phyloP scores from a whole-genome alignment of 345 rosid genomes.

The Hypericum perforatum region DNA sequence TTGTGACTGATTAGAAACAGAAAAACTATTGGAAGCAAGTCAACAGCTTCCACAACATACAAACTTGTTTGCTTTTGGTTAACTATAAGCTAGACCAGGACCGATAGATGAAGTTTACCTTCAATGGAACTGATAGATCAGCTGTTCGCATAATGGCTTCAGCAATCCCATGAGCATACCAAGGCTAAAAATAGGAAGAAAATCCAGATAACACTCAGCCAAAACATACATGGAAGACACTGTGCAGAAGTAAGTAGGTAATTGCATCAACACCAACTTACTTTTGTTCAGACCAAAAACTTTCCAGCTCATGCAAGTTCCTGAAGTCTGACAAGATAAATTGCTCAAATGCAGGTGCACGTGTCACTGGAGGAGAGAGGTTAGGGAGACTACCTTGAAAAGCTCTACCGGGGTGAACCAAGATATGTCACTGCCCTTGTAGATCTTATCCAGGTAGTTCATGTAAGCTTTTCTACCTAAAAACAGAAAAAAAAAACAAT shows the following conservation, averaged over 20 bases:
- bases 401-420: conserved; percentile 99
- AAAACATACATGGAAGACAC: too few species aligned
- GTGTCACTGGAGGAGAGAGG: not conserved
- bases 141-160: conserved; percentile 91
- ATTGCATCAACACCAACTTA: too few species aligned
- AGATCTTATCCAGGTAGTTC: conserved; percentile 70
- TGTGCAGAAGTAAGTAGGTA: too few species aligned
- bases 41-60: too few species aligned
- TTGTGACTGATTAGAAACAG: too few species aligned
- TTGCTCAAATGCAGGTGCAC: not conserved
- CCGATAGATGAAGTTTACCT: conserved; percentile 55
- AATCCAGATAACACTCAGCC: too few species aligned
- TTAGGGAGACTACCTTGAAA: conserved; percentile 52
- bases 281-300: too few species aligned
- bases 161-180: conserved; percentile 98
- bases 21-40: too few species aligned
- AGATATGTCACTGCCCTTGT: conserved; percentile 77
- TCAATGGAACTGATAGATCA: conserved; percentile 75
- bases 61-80: too few species aligned
- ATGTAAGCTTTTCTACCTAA: conserved; percentile 82
- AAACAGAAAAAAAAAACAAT: conserved; percentile 3
- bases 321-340: too few species aligned
- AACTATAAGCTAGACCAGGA: not conserved
- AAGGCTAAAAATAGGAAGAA: conserved; percentile 50
- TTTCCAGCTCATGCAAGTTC: too few species aligned